These are phyloP conservation scores for Diplogelasinospora grovesii DNA, from an alignment of 495 filamentous ascomycete species.

Conservation along the genomic window DNA sequence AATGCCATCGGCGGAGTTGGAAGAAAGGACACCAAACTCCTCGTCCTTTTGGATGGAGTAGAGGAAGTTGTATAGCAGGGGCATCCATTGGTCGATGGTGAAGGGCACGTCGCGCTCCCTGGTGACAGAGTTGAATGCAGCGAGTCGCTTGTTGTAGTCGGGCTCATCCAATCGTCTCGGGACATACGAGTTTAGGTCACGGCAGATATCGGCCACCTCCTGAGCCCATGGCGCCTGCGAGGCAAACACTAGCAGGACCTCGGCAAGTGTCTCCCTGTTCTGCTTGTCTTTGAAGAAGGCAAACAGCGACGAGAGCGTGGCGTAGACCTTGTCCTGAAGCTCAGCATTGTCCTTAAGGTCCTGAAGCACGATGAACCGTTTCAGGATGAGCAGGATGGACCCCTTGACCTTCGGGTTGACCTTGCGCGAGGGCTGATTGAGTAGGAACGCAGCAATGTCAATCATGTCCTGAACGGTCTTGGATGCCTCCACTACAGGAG, in stretches of 20 bases:
- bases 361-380: constrained; percentile 60
- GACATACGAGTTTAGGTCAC: constrained; percentile 72
- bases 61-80: constrained; percentile 84
- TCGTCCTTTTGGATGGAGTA: constrained; percentile 82
- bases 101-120: constrained; percentile 46
- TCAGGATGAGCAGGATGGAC: constrained; percentile 65
- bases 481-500: constrained; percentile 65
- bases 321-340: constrained; percentile 52
- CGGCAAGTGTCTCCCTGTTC: constrained; percentile 63
- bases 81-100: constrained; percentile 75
- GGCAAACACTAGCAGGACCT: constrained; percentile 64
- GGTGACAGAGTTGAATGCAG: constrained; percentile 70
- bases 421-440: constrained; percentile 72
- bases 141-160: constrained; percentile 74
- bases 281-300: constrained; percentile 76
- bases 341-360: constrained; percentile 58
- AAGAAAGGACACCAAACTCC: constrained; percentile 74
- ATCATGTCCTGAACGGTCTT: constrained; percentile 64
- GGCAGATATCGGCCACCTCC: constrained; percentile 65
- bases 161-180: constrained; percentile 65
- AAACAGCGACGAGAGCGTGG: constrained; percentile 66
- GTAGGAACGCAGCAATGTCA: constrained; percentile 68
- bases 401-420: constrained; percentile 81
- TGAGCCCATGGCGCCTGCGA: constrained; percentile 50
- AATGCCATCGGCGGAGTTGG: constrained; percentile 71